Evolutionary conservation across 805 yeast species (phyloP), one percentile per base, ranked within the genome.

Genomic region (Candida endomychidarum): DNA sequence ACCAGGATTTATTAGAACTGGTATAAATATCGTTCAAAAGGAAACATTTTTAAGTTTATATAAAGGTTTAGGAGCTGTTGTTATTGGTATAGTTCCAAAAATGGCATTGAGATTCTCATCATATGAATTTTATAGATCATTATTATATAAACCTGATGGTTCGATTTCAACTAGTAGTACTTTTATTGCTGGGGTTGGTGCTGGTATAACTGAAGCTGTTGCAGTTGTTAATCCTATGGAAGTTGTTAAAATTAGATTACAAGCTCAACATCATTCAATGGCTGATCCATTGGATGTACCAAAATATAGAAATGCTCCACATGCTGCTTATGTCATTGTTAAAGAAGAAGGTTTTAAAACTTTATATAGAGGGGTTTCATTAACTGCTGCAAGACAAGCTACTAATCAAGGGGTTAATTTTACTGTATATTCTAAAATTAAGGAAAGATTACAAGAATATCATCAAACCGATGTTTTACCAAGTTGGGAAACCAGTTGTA

Each of bases 341-440:
- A 83, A 77, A 54, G 97, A 91, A 65, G 99, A 91, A 71, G 99
- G 99, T 35, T 72, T 86, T 53, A 75, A 77, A 37, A 86, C 96
- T 8, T 68, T 91, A 45, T 91, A 91, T 73, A 78, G 96, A 61
- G 99, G 99, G 60, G 98, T 91, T 19, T 78, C 90, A 2, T 79
- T 91, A 57, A 91, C 99, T 23, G 96, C 97, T 26, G 95, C 96
- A 21, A 81, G 99, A 72, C 99, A 91, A 65, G 97, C 98, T 20
- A 83, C 96, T 43, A 91, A 91, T 72, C 99, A 91, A 70, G 99
- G 97, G 72, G 97, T 95, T 35, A 91, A 93, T 69, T 91, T 91
- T 67, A 91, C 98, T 2, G 96, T 88, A 21, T 91, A 91, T 70
- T 85, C 96, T 19, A 83, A 84, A 62, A 68, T 90, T 52, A 88